Conservation (phyloP, 1,139 yeast genomes). For the Taphrina confusa region DNA sequence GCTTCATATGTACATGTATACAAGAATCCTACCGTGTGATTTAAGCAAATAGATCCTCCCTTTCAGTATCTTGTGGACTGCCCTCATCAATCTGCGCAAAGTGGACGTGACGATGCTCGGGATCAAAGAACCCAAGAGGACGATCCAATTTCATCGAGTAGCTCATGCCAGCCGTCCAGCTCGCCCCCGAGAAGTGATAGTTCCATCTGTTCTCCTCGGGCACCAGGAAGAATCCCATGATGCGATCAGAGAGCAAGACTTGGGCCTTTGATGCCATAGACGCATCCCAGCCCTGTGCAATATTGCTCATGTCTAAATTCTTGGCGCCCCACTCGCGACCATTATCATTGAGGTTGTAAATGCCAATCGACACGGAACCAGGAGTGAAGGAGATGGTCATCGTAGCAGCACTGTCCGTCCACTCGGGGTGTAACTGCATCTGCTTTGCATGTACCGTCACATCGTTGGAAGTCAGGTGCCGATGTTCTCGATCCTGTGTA, state of each 20-base stretch:
- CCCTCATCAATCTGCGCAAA: constrained; percentile 51
- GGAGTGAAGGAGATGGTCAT: constrained; percentile 74
- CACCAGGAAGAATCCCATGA: constrained; percentile 80
- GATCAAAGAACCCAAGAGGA: constrained; percentile 82
- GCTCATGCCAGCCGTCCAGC: constrained; percentile 66
- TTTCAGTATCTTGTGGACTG: constrained; percentile 30
- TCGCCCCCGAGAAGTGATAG: constrained; percentile 82
- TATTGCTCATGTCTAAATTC: constrained; percentile 54
- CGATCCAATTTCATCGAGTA: constrained; percentile 70
- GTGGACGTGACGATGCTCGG: constrained; percentile 84
- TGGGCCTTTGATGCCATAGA: constrained; percentile 66
- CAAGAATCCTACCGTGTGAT: no score
- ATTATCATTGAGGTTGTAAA: constrained; percentile 59
- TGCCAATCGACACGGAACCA: constrained; percentile 78
- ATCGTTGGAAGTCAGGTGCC: constrained; percentile 68
- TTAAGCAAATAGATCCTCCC: constrained; percentile 30
- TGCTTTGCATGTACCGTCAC: constrained; percentile 63
- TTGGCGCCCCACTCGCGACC: constrained; percentile 79
- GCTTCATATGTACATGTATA: no score
- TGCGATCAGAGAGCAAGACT: constrained; percentile 69
- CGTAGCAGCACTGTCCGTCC: constrained; percentile 54
- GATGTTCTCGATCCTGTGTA: constrained; percentile 61
- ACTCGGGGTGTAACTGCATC: constrained; percentile 46
- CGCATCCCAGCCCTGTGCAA: constrained; percentile 46
- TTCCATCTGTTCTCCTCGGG: constrained; percentile 90